These are phyloP conservation scores for Triticum timopheevii DNA, from an alignment of 176 grass and related monocot species.

Conservation along the genomic window DNA sequence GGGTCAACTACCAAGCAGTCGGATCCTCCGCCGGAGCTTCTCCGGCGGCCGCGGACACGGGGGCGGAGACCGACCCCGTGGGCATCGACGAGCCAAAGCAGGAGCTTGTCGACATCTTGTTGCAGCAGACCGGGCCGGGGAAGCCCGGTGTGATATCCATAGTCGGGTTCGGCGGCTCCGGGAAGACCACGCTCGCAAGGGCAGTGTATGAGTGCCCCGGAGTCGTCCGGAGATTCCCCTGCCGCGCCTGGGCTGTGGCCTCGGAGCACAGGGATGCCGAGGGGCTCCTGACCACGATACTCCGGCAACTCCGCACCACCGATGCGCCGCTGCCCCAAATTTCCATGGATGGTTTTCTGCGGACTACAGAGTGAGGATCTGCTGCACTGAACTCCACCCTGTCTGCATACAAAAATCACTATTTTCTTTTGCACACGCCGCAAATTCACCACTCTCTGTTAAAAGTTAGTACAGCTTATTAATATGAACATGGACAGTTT, in stretches of 20 bases:
- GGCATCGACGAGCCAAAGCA: neutral
- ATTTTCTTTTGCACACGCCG: neutral
- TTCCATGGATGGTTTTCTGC: neutral
- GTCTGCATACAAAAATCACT: neutral
- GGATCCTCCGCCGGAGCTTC: neutral
- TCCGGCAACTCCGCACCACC: neutral
- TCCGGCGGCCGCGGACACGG: neutral
- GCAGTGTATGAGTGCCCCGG: neutral
- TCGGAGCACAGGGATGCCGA: neutral
- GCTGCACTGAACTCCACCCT: neutral
- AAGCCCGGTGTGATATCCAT: constrained; percentile 5
- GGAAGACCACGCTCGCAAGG: constrained; percentile 1
- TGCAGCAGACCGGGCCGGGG: neutral
- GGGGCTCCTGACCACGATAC: neutral
- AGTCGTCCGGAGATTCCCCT: neutral
- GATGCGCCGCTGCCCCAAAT: neutral
- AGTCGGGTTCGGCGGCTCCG: neutral
- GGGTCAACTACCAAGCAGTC: neutral
- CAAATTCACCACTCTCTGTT: neutral
- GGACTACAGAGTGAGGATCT: neutral
- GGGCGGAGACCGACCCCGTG: neutral
- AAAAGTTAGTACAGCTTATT: neutral
- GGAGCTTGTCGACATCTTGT: neutral
- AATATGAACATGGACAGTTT: neutral
- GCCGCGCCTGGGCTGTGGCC: neutral